Percentiles rank a stretch among this genome's conserved stretches.
Evolutionary conservation across 495 filamentous ascomycete species (phyloP).

Genomic region (Annulohypoxylon maeteangense): DNA sequence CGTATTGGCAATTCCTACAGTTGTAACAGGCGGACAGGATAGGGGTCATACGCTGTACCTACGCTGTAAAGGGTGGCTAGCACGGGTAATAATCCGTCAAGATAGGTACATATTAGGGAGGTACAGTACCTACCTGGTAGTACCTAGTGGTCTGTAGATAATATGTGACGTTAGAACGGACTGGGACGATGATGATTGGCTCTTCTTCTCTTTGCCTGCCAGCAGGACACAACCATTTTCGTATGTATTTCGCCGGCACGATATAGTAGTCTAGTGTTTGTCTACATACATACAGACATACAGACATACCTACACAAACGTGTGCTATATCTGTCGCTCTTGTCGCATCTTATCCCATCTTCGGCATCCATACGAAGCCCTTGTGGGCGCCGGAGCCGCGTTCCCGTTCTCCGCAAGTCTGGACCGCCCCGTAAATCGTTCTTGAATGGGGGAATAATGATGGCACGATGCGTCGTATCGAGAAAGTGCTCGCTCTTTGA

Average conservation of each 20-base stretch:
- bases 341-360: constrained; percentile 32
- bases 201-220: neutral
- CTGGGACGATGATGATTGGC: constrained; percentile 8
- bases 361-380: constrained; percentile 26
- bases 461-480: constrained; percentile 38
- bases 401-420: constrained; percentile 36
- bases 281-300: neutral
- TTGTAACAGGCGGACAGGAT: neutral
- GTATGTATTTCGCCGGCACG: constrained; percentile 1
- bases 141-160: too few species aligned
- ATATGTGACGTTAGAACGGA: neutral
- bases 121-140: too few species aligned
- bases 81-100: constrained; percentile 9
- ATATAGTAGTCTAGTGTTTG: neutral
- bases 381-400: constrained; percentile 39
- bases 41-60: neutral
- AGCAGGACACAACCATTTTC: constrained; percentile 5
- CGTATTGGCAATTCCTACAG: constrained; percentile 37
- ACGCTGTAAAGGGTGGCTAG: constrained; percentile 4
- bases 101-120: too few species aligned
- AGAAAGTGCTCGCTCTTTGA: constrained; percentile 19
- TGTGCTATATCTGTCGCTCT: constrained; percentile 11
- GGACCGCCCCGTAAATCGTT: constrained; percentile 21
- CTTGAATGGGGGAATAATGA: constrained; percentile 13
- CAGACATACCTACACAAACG: neutral